Evolutionary conservation across 2,329 filamentous ascomycete genomes (phyloP), one percentile per base, ranked within the genome.

Genomic region (Calonectria pauciramosa): DNA sequence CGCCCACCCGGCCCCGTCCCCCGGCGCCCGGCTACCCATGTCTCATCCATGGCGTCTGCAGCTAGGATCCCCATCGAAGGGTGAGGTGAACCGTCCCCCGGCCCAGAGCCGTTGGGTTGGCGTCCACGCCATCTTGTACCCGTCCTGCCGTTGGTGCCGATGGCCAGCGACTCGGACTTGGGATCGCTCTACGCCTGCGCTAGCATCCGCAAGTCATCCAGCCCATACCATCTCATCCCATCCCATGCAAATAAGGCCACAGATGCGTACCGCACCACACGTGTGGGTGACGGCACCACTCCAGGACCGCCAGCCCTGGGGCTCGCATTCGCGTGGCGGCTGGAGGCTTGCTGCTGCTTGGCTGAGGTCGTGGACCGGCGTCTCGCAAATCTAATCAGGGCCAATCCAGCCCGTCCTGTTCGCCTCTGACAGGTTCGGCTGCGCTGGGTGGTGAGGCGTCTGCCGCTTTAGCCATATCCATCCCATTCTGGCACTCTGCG

Each of bases 121-220:
- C 71, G 73, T 72, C 75, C 73, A 80, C 74, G 76, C 78, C 74
- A 80, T 76, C 59, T 68, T 78, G 75, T 77, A 77, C 76, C 77
- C 79, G 75, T 72, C 73, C 77, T 78, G 73, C 76, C 65, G 79
- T 79, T 78, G 79, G 78, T 75, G 77, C 80, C 70, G 74, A 80
- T 78, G 74, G 70, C 74, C 69, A 79, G 71, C 73, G 71, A 75
- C 72, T 74, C 78, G 77, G 71, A 75, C 72, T 74, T 79, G 77
- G 78, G 78, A 81, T 80, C 76, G 77, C 76, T 77, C 71, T 67
- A 78, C 65, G 71, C 70, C 74, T 73, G 77, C 77, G 76, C 79
- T 81, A 80, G 77, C 78, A 77, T 81, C 79, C 79, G 79, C 79
- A 80, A 79, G 79, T 80, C 79, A 81, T 81, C 66, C 73, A 44